These are phyloP conservation scores for Musa schizocarpa DNA, from an alignment of 176 grass and related monocot species.

Conservation along the genomic window DNA sequence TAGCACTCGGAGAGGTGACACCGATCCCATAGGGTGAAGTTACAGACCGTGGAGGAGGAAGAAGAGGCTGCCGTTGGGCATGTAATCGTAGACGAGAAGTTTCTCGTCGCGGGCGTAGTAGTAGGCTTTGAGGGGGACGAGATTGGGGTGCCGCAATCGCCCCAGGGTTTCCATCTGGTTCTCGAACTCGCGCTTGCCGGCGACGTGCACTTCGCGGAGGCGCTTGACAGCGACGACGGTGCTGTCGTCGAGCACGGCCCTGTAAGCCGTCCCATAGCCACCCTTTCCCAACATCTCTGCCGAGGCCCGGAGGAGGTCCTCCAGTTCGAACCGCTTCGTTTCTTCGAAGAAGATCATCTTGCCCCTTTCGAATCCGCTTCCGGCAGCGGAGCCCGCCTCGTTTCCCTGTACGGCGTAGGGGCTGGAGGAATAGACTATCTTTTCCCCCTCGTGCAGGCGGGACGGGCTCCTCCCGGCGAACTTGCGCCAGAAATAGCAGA, in stretches of 20 bases:
- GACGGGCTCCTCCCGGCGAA: constrained; percentile 44
- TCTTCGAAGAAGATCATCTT: constrained; percentile 78
- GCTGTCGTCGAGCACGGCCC: constrained; percentile 80
- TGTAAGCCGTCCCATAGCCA: constrained; percentile 76
- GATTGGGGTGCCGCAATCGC: constrained; percentile 55
- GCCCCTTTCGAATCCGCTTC: constrained; percentile 45
- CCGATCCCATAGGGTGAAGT: not conserved
- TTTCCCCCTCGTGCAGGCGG: constrained; percentile 73
- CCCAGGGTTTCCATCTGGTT: constrained; percentile 74
- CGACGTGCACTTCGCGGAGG: constrained; percentile 47
- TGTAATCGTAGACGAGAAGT: constrained; percentile 95
- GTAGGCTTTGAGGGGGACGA: constrained; percentile 71
- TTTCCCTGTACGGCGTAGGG: constrained; percentile 48
- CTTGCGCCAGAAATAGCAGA: constrained; percentile 96
- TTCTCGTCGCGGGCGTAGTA: constrained; percentile 97
- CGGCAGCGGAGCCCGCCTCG: constrained; percentile 5
- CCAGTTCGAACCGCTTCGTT: constrained; percentile 62
- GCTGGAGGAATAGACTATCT: constrained; percentile 96
- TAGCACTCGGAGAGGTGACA: not conserved
- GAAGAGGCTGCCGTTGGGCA: constrained; percentile 90
- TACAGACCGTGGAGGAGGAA: constrained; percentile 60
- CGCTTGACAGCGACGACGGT: constrained; percentile 75
- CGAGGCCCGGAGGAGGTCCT: constrained; percentile 83
- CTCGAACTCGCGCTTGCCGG: constrained; percentile 78
- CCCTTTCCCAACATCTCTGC: constrained; percentile 98